Evolutionary conservation across 345 rosid genomes (phyloP).

Genomic region (Garcia nutans): DNA sequence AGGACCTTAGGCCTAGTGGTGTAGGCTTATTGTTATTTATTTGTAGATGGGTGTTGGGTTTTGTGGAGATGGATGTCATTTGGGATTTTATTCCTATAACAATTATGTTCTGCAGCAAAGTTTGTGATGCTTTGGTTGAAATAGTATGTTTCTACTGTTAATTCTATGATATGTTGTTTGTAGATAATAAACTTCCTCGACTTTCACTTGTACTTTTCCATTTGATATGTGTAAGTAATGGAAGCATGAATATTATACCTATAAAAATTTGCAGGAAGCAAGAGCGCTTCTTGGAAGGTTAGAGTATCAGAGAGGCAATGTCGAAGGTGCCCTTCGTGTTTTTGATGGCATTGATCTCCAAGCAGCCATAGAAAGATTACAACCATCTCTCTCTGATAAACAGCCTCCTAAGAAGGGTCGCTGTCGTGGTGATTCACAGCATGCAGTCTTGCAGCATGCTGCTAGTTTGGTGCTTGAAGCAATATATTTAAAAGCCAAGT

Average conservation of each 20-base stretch:
- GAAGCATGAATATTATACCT: conserved; percentile 1
- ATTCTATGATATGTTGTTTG: background rate
- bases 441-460: conserved; percentile 67
- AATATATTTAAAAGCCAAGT: conserved; percentile 83
- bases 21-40: no score
- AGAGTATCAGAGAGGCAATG: conserved; percentile 91
- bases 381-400: conserved; percentile 57
- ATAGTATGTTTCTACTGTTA: no score
- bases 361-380: conserved; percentile 71
- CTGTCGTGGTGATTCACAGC: conserved; percentile 47
- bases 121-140: no score
- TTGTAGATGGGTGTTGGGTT: no score
- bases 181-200: background rate
- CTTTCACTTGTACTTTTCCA: background rate
- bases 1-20: no score
- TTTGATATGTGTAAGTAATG: background rate
- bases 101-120: no score
- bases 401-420: conserved; percentile 49
- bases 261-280: conserved; percentile 62
- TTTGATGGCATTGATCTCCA: conserved; percentile 95
- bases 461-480: conserved; percentile 87
- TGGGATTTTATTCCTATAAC: no score
- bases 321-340: conserved; percentile 89
- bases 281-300: conserved; percentile 94
- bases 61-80: no score